Evolutionary conservation across 768 basidiomycete genomes (phyloP), one percentile per base, ranked within the genome.

Genomic region (Lactarius psammicola): DNA sequence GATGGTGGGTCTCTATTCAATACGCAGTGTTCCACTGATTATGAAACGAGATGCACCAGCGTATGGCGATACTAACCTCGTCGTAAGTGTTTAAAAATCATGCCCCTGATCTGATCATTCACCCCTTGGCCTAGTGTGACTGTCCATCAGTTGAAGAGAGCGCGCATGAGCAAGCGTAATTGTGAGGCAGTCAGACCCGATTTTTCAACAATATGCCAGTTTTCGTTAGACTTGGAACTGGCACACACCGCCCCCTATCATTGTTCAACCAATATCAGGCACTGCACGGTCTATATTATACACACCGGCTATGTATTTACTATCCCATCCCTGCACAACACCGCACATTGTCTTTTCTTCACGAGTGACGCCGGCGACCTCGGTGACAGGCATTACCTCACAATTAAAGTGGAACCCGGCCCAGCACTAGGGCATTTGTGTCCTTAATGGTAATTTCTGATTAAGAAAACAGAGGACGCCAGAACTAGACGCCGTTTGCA

Each of bases 1-100:
- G 96, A 98, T 80, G 90, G 94, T 95, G 74, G 73, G 88, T 77
- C 53, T n/a, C 10, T 30, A 38, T 55, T 55, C 7, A 44, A 53
- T 44, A 31, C 51, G n/a, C 13, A 56, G 3, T 18, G 23, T 51
- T 31, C 36, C 40, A 20, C 28, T 23, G 63, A 38, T 66, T 18
- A 64, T 67, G 71, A 30, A 71, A 60, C n/a, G 49, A 11, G 23
- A 15, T 59, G 40, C 33, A 30, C 57, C 55, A 95, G 94, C 94
- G 11, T 95, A 91, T 73, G 96, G 96, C 53, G 96, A 99, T 76
- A 78, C 92, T 64, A 94, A 98, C 75, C 83, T 98, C 33, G 82
- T 93, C 73, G 90, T 90, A 73, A 82, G 90, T 85, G 15, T 26
- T 49, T 7, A 15, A 23, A 42, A 20, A n/a, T 1, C 23, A 2